Evolutionary conservation across 2,329 filamentous ascomycete genomes (phyloP), one percentile per base, ranked within the genome.

Genomic region (Colletotrichum nymphaeae): DNA sequence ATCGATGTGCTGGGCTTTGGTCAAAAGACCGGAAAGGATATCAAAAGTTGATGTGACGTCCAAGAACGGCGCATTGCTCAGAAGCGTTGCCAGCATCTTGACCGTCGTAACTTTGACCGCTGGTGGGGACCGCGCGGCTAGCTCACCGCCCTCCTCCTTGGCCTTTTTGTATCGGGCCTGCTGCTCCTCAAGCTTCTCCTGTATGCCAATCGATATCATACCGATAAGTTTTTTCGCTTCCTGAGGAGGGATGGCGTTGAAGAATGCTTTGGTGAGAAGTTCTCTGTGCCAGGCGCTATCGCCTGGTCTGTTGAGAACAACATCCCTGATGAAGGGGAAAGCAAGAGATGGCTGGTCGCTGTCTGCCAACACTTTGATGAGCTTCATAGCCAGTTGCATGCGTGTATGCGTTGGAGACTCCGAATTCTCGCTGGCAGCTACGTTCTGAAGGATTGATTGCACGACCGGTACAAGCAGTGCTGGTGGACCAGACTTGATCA

Each of bases 221-320:
- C 28, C 4, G 19, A 70, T 26, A 30, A 70, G 32, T 1, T 3
- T 49, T 28, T 22, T 57, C 11, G 69, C 32, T 8, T 68, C 30
- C 12, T 5, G 30, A 0, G 69, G 63, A 1, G 49, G 58, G 7
- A 72, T 28, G 1, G 19, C 32, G 49, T 67, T 63, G 35, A 72
- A 68, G 1, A 72, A 37, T 1, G 57, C 49, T 46, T 56, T 63
- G 32, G 35, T 52, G 26, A 72, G 24, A 8, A 72, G 64, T 32
- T 56, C 12, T 14, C 69, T 35, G 42, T 72, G 69, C 69, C 69
- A 68, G 3, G 69, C 56, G 49, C 69, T 72, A 14, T 72, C 57
- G 1, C 59, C 12, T 2, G 63, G 69, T 16, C 63, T 67, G 19
- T 28, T 35, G 11, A 72, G 57, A 24, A 72, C 24, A 30, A 68